Evolutionary conservation across 139 green algal genomes (phyloP), one percentile per base, ranked within the genome.

Genomic region (Coelastrella sp.): DNA sequence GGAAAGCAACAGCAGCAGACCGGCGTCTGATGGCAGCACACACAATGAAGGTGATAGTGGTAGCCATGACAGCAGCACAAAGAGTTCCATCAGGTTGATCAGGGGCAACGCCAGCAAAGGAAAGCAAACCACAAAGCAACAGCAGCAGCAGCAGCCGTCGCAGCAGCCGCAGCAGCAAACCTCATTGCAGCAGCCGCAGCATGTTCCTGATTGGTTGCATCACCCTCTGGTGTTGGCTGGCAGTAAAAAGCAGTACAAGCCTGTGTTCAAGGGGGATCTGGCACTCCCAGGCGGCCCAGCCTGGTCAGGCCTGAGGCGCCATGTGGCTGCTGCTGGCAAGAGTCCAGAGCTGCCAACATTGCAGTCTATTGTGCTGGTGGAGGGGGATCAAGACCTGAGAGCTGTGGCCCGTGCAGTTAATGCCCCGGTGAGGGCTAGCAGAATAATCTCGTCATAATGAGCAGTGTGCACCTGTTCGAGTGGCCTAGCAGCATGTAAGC

Each of bases 121-220:
- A 12, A 94, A 95, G 60, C 85, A 68, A 75, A 61, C 12, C 61
- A 60, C 85, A 80, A 12, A 81, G 73, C 74, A 61, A 9, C 70
- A 72, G 35, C 24, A 72, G 59, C 20, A 27, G 27, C 11, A 73
- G 58, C 35, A 91, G 72, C 22, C 94, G 96, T 73, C 86, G 68
- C 68, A 73, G 81, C 81, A 63, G 59, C 57, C 78, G 25, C n/a
- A 79, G 35, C 84, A 82, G 5, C 90, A 85, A 17, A 3, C 35
- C 35, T 49, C 35, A 49, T 49, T 49, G 35, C 78, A 78, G 8
- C 89, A 92, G 75, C 94, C 96, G 85, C 88, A 61, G 25, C 61
- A 74, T 61, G 25, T 14, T 7, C 57, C 81, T 14, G 92, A 74
- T 93, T 96, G 75, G 93, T 92, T 82, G 63, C 65, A 35, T 24